A percentile compares a stretch with the other conserved stretches of the same genome.
phyloP scores from a whole-genome alignment of 495 filamentous ascomycete genomes.

The Xylaria scruposa region DNA sequence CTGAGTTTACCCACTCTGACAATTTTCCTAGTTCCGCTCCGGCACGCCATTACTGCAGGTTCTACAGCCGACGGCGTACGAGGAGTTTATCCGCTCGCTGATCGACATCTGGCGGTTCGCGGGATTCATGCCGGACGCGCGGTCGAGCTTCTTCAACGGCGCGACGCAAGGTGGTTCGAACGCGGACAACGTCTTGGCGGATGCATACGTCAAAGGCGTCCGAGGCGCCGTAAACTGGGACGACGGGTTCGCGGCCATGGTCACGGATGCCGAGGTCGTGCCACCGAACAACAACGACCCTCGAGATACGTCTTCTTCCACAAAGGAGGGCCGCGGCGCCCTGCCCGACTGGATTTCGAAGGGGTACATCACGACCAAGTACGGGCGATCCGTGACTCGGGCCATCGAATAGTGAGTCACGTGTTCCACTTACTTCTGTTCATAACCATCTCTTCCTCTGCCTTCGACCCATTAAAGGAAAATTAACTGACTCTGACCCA shows the following conservation, averaged over 20 bases:
- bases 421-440: neutral
- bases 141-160: constrained; percentile 76
- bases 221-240: constrained; percentile 68
- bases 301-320: constrained; percentile 65
- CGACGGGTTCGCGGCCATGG: constrained; percentile 72
- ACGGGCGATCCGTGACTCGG: constrained; percentile 65
- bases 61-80: constrained; percentile 66
- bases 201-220: constrained; percentile 77
- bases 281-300: constrained; percentile 67
- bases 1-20: neutral
- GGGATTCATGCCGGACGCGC: constrained; percentile 68
- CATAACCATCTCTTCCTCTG: neutral
- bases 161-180: constrained; percentile 75
- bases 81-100: constrained; percentile 70
- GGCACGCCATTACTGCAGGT: constrained; percentile 69
- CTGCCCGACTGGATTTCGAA: constrained; percentile 70
- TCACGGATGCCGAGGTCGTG: constrained; percentile 69
- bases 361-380: constrained; percentile 70
- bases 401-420: constrained; percentile 67
- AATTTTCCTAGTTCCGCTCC: constrained; percentile 61
- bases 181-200: constrained; percentile 75
- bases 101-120: constrained; percentile 75
- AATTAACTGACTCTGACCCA: neutral
- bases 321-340: constrained; percentile 73
- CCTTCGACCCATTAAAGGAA: constrained; percentile 11